These are phyloP conservation scores for Claviceps humidiphila DNA, from an alignment of 2,329 filamentous ascomycete species.

Conservation along the genomic window DNA sequence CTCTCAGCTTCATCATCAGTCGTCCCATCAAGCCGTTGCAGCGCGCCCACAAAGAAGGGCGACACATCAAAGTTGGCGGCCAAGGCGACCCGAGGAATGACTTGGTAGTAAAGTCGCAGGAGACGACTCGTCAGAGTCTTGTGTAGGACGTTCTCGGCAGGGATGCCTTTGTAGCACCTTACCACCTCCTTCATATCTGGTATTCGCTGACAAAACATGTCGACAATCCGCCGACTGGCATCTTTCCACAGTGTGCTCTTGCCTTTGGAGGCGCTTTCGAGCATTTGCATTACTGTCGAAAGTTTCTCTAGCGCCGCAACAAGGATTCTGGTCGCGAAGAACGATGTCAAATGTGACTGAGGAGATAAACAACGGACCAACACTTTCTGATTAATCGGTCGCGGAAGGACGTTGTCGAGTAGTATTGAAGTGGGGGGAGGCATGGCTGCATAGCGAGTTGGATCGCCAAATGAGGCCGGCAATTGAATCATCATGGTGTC, in stretches of 20 bases:
- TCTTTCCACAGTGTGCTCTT: constrained; percentile 49
- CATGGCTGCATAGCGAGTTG: constrained; percentile 42
- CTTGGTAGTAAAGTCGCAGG: constrained; percentile 72
- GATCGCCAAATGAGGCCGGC: constrained; percentile 58
- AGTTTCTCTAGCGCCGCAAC: constrained; percentile 72
- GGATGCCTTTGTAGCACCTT: constrained; percentile 55
- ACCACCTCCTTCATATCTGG: constrained; percentile 75
- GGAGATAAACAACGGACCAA: constrained; percentile 67
- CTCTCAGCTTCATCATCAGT: constrained; percentile 35
- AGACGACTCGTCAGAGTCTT: constrained; percentile 68
- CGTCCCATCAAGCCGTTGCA: constrained; percentile 47
- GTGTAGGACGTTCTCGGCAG: constrained; percentile 57
- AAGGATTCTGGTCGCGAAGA: constrained; percentile 73
- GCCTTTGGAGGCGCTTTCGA: constrained; percentile 31
- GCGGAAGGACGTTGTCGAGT: constrained; percentile 76
- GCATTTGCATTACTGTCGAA: constrained; percentile 45
- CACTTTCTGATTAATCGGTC: constrained; percentile 67
- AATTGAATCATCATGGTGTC: constrained; percentile 63
- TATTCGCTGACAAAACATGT: constrained; percentile 64
- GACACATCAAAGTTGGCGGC: constrained; percentile 85
- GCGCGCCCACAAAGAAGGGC: constrained; percentile 53
- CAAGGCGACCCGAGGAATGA: constrained; percentile 65
- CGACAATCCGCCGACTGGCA: constrained; percentile 51
- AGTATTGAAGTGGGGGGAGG: constrained; percentile 70
- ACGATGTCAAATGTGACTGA: constrained; percentile 64